Evolutionary conservation across 2,329 filamentous ascomycete genomes (phyloP), one percentile per base, ranked within the genome.

Genomic region (Verticillium nonalfalfae): DNA sequence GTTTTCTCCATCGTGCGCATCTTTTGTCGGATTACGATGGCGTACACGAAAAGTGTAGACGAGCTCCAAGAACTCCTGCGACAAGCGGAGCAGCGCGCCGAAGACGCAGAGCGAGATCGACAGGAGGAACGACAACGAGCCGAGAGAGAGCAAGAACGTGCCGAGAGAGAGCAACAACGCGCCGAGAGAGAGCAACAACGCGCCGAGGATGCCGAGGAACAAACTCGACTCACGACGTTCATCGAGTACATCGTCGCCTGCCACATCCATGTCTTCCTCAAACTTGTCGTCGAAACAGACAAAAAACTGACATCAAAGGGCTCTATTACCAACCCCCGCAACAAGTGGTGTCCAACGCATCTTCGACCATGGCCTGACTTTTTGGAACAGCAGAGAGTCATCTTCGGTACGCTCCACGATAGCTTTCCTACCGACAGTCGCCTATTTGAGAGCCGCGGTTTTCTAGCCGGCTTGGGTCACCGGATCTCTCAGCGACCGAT

Each of bases 301-400:
- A 57, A 33, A 34, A 61, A 57, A 56, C 65, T 73, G 4, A 69
- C 68, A 1, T 68, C 66, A 7, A 71, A 66, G 35, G 67, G 68
- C 31, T 63, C 68, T 15, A 68, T 69, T 18, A 73, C 71, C 15
- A 72, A 70, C 57, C 72, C 71, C 2, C 64, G 65, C 2, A 58
- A 69, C 14, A 74, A 72, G 31, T 67, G 61, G 60, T 75, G 68
- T 31, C 72, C 70, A 4, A 62, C 64, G 31, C 64, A 58, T 62
- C 67, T 76, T 26, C 57, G 54, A 26, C 68, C 66, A 34, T 74
- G 70, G 73, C 36, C 62, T 0, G 64, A 70, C 60, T 75, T 75
- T 54, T 35, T 71, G 1, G 64, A 71, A 1, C 18, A 64, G 63
- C 67, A 72, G 60, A 66, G 58, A 33, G 18, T 57, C 18, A 62